Evolutionary conservation across 805 yeast species (phyloP), one percentile per base, ranked within the genome.

Genomic region (Sugiyamaella boreocaroliniensis): DNA sequence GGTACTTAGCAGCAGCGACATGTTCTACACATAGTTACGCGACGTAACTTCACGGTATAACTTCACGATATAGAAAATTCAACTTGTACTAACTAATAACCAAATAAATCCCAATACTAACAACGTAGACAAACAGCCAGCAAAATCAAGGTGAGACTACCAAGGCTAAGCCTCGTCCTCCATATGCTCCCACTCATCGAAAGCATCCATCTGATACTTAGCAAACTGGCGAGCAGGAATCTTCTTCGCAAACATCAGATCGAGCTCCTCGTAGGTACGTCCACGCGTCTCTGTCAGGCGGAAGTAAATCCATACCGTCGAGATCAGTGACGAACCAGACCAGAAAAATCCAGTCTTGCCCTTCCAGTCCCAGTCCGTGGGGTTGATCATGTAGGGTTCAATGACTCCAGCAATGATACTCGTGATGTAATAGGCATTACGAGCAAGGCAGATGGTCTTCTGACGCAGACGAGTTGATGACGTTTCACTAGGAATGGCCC

Each of bases 201-300:
- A 45, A n/a, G 32, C 40, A 18, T 32, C 41, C 7, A 45, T n/a
- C n/a, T 29, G 20, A 40, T 29, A 45, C 41, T 29, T 32, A 26
- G 48, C 48, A 45, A 63, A 56, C 54, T 66, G 61, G 43, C 67
- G 56, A 12, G 68, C 64, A 6, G 64, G 47, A 51, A 58, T 58
- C 48, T 59, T 58, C 57, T 59, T 52, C 41, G 50, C 71, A 66
- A 80, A 80, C 67, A 81, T 64, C 50, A 68, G 65, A 64, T 80
- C 83, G 61, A 81, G 67, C 61, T 81, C 84, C 43, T 79, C 82
- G 60, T 71, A 78, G 0, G 84, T 77, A 64, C 80, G 72, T 47
- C 73, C 75, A 55, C 72, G 71, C 34, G 83, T 75, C 64, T 81
- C 85, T 9, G 85, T 84, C 51, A 79, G 68, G 46, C 75, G 75